Evolutionary conservation across 1,139 yeast species (phyloP).

Genomic region (Geotrichum phurueaensis): DNA sequence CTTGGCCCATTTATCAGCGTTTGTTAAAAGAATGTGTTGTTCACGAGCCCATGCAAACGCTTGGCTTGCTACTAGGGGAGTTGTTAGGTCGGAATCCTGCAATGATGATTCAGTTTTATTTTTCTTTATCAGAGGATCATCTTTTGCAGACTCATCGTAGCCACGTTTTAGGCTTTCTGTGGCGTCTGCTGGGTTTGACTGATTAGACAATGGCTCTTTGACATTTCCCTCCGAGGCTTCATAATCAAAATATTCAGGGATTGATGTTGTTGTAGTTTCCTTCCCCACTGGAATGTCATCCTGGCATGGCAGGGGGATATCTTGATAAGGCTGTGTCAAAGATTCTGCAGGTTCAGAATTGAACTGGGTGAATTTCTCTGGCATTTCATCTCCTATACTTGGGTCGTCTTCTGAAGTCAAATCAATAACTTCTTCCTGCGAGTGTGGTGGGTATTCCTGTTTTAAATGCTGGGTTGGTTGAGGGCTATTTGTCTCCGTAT

Average conservation of each 20-base stretch:
- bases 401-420: conserved; percentile 24
- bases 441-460: not conserved
- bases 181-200: not conserved
- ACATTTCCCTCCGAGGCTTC: not conserved
- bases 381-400: conserved; percentile 18
- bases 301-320: not conserved
- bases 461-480: not conserved
- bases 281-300: not conserved
- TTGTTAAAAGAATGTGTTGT: not conserved
- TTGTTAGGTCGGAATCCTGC: not conserved
- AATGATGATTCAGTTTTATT: not conserved
- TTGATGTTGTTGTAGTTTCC: not conserved
- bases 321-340: not conserved
- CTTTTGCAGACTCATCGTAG: not conserved
- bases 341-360: not conserved
- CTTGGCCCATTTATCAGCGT: not conserved
- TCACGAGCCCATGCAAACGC: too few relatives aligned
- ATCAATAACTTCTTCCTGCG: conserved; percentile 12
- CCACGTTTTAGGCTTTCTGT: not conserved
- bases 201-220: not conserved
- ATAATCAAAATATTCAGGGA: not conserved
- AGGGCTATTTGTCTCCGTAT: not conserved
- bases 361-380: not conserved
- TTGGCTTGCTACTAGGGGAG: too few relatives aligned
- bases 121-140: too few relatives aligned